Conservation (phyloP, 805 yeast genomes). For the Suhomyces sp. region DNA sequence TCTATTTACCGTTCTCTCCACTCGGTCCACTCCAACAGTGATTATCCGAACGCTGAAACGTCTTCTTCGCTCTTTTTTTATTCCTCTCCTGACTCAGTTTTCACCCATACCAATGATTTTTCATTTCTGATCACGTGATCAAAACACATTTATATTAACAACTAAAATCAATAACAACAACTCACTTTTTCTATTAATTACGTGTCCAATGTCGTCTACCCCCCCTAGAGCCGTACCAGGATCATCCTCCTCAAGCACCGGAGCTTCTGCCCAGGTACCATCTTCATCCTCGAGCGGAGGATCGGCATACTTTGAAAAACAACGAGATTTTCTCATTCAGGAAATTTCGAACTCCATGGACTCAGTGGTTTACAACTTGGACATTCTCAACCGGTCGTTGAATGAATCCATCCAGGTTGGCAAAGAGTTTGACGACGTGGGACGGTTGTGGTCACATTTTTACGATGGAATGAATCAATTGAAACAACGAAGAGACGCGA, state of each 20-base stretch:
- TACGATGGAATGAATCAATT: constrained; percentile 45
- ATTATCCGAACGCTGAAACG: too few species aligned
- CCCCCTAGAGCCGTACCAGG: constrained; percentile 6
- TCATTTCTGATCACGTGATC: too few species aligned
- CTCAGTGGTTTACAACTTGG: constrained; percentile 61
- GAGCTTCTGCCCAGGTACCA: background rate
- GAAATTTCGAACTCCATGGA: constrained; percentile 61
- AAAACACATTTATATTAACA: too few species aligned
- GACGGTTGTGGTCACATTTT: constrained; percentile 68
- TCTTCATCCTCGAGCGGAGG: background rate
- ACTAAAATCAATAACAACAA: too few species aligned
- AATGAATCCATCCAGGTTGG: constrained; percentile 72
- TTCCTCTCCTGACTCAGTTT: too few species aligned
- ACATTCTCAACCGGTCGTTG: constrained; percentile 63
- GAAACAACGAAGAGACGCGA: constrained; percentile 4
- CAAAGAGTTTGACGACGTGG: constrained; percentile 69
- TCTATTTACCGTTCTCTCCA: too few species aligned
- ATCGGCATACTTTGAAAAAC: constrained; percentile 51
- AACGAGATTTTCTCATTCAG: constrained; percentile 56
- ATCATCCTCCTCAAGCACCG: constrained; percentile 1
- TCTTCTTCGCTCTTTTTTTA: too few species aligned
- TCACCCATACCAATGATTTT: too few species aligned
- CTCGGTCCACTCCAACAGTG: too few species aligned
- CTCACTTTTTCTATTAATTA: too few species aligned
- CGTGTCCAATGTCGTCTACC: constrained; percentile 6